Evolutionary conservation across 2,329 filamentous ascomycete genomes (phyloP), one percentile per base, ranked within the genome.

Genomic region (Exophiala bonariae): DNA sequence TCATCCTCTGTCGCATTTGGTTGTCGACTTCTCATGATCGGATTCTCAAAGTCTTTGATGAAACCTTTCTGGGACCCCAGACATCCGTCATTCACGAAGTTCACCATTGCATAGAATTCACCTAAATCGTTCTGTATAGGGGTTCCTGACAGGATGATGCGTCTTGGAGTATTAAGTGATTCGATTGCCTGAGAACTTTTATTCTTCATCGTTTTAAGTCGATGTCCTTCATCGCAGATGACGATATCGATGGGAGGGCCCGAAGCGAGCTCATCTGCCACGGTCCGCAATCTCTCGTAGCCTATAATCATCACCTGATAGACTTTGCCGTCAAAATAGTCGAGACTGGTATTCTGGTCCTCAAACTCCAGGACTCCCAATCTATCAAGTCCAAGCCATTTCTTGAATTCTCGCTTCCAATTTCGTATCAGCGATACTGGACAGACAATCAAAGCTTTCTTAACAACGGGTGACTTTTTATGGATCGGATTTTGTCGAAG

Each of bases 281-380:
- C 79, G 3, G 74, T 77, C 38, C 82, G 75, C 22, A 87, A 68
- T 65, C 84, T 85, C 63, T 88, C 85, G 59, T 88, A 88, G 1
- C 85, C 85, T 47, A 88, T 80, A 55, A 88, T 84, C 82, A 87
- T 83, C 18, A 88, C 74, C 56, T 77, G 84, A 61, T 87, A 88
- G 18, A 77, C 76, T 59, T 76, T 83, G 22, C 84, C 83, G 1
- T 84, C 87, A 60, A 88, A 88, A 61, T 86, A 82, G 1, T 79
- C 81, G 20, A 87, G 67, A 36, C 79, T 76, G 49, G 75, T 81
- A 47, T 77, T 76, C 49, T 77, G 77, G 52, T 82, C 81, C 50
- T 79, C 76, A 16, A 77, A 78, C 10, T 87, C 78, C 56, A 86
- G 82, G 1, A 88, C 82, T 3, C 85, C 85, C 46, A 88, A 77